Evolutionary conservation across 208 protist species (phyloP).

Genomic region (Crithidia fasciculata): DNA sequence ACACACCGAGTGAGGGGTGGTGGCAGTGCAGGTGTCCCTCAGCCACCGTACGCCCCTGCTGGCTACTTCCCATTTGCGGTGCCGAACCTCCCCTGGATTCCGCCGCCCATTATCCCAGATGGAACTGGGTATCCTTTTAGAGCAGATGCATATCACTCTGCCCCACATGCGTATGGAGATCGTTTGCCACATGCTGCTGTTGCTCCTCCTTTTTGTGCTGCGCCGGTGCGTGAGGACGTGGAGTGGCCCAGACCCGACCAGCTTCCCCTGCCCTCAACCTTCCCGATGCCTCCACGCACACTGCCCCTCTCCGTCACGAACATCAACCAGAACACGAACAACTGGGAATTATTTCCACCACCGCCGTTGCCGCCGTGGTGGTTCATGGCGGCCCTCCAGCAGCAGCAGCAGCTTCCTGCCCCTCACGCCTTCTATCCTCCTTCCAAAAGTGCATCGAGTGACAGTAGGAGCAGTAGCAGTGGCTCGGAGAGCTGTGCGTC

Average conservation of each 20-base stretch:
- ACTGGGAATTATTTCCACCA: constrained; percentile 7
- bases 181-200: too few relatives aligned
- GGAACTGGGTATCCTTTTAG: background rate
- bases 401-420: background rate
- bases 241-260: constrained; percentile 66
- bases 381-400: constrained; percentile 1
- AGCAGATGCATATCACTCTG: background rate
- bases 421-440: too few relatives aligned
- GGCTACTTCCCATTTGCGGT: constrained; percentile 10
- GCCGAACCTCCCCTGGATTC: constrained; percentile 39
- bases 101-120: constrained; percentile 37
- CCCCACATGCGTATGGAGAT: background rate
- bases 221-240: too few relatives aligned
- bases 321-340: too few relatives aligned
- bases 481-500: background rate
- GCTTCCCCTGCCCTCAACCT: constrained; percentile 63
- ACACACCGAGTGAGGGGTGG: too few relatives aligned
- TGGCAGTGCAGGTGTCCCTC: too few relatives aligned
- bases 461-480: constrained; percentile 8
- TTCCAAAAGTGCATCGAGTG: background rate
- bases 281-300: constrained; percentile 57
- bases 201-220: too few relatives aligned
- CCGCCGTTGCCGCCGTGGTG: constrained; percentile 34
- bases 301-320: background rate
- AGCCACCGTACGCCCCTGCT: too few relatives aligned